Evolutionary conservation across 139 green algal species (phyloP).

Genomic region (Micractinium sp.): DNA sequence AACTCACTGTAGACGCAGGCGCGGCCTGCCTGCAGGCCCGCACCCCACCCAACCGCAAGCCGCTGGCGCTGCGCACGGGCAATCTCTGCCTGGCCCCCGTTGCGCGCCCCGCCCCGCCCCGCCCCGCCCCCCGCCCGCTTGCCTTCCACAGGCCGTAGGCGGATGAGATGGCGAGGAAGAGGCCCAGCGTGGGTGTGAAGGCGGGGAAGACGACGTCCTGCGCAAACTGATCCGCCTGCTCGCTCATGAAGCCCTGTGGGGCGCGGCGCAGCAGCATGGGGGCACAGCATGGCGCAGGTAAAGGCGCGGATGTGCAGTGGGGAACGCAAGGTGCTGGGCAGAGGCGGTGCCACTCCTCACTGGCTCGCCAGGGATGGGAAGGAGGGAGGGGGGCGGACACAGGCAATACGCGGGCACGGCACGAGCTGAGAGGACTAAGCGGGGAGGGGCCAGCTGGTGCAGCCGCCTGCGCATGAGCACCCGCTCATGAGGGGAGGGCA

Average conservation of each 20-base stretch:
- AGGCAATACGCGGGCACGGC: too few relatives aligned
- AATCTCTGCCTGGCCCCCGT: too few relatives aligned
- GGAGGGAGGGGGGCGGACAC: neutral
- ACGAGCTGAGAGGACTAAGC: too few relatives aligned
- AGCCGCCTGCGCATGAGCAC: neutral
- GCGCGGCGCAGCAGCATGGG: neutral
- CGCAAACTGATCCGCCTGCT: constrained; percentile 60
- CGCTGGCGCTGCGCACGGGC: too few relatives aligned
- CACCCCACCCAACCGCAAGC: too few relatives aligned
- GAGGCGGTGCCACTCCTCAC: too few relatives aligned
- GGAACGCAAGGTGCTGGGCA: neutral
- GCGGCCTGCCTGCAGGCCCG: too few relatives aligned
- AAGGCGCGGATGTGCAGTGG: neutral
- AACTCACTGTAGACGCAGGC: neutral
- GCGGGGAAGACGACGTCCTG: constrained; percentile 56
- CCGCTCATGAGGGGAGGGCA: too few relatives aligned
- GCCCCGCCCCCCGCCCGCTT: neutral
- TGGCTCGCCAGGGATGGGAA: neutral
- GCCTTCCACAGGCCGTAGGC: constrained; percentile 74
- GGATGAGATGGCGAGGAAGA: constrained; percentile 60
- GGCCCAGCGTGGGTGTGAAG: constrained; percentile 64
- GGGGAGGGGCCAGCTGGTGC: too few relatives aligned
- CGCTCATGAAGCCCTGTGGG: constrained; percentile 67
- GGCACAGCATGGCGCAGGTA: neutral
- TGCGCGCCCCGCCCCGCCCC: too few relatives aligned